Evolutionary conservation across 306 rosid genomes (phyloP).

Genomic region (Bauhinia variegata): DNA sequence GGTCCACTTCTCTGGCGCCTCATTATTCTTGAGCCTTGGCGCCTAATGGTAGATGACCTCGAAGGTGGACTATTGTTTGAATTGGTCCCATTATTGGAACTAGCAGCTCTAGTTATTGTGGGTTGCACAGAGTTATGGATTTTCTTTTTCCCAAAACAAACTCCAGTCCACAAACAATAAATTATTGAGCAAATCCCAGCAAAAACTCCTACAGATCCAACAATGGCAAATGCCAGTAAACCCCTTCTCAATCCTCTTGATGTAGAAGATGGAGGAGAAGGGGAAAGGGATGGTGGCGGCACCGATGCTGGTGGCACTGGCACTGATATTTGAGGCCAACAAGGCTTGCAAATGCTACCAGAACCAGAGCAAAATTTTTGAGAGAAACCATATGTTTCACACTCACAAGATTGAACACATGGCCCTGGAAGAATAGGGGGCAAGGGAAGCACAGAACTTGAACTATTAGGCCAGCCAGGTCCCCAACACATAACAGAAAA

Average conservation of each 20-base stretch:
- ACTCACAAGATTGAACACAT: constrained; percentile 63
- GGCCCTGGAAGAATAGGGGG: constrained; percentile 78
- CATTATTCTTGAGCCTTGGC: constrained; percentile 80
- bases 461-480: constrained; percentile 62
- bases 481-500: constrained; percentile 82
- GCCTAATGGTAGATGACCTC: constrained; percentile 58
- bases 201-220: constrained; percentile 79
- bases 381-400: constrained; percentile 55
- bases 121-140: constrained; percentile 93
- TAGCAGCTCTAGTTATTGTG: constrained; percentile 69
- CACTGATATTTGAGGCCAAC: constrained; percentile 31
- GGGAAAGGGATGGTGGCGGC: constrained; percentile 15
- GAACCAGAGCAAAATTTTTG: constrained; percentile 55
- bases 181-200: constrained; percentile 70
- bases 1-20: constrained; percentile 93
- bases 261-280: constrained; percentile 33
- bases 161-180: constrained; percentile 77
- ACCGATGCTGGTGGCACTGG: constrained; percentile 22
- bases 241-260: constrained; percentile 65
- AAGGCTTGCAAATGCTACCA: constrained; percentile 59
- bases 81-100: constrained; percentile 50
- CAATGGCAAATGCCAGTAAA: constrained; percentile 73
- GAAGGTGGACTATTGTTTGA: constrained; percentile 63
- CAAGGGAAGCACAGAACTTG: constrained; percentile 44
- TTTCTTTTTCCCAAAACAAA: constrained; percentile 86